These are phyloP conservation scores for Bathelium albidoporum DNA, from an alignment of 495 filamentous ascomycete species.

Conservation along the genomic window DNA sequence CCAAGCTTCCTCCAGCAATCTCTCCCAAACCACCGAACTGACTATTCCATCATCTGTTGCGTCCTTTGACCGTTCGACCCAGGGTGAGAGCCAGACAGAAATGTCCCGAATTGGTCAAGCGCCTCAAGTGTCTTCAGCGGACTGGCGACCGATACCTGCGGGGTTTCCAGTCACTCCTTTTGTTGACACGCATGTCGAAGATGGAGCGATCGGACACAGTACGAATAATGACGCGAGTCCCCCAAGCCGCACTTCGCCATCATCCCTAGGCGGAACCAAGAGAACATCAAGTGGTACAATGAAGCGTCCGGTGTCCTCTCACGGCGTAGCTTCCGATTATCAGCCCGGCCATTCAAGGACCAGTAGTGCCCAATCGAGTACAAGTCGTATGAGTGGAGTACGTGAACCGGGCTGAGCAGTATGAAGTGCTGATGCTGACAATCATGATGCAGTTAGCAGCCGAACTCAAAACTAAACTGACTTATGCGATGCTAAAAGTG, in stretches of 20 bases:
- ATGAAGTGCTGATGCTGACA: background rate
- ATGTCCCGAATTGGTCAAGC: background rate
- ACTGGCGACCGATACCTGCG: background rate
- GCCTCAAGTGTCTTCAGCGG: background rate
- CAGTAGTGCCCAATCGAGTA: slow-evolving; percentile 10
- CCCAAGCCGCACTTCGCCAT: slow-evolving; percentile 12
- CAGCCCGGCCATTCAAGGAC: background rate
- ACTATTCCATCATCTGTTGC: background rate
- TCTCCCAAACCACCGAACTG: background rate
- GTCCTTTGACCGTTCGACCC: background rate
- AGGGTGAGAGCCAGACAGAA: background rate
- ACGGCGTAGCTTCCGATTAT: slow-evolving; percentile 5
- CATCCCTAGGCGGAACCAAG: slow-evolving; percentile 17
- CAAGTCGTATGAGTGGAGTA: slow-evolving; percentile 15
- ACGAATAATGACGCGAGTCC: slow-evolving; percentile 9
- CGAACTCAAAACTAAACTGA: slow-evolving; percentile 66
- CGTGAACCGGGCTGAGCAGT: background rate
- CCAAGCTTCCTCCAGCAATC: background rate
- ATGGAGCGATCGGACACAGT: background rate
- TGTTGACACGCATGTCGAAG: background rate
- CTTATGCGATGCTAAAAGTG: slow-evolving; percentile 84
- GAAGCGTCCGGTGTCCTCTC: slow-evolving; percentile 15
- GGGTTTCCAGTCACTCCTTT: background rate
- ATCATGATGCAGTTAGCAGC: slow-evolving; percentile 51
- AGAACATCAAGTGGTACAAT: slow-evolving; percentile 22